Evolutionary conservation across 2,329 filamentous ascomycete genomes (phyloP), one percentile per base, ranked within the genome.

Genomic region (Malbranchea zuffiana): DNA sequence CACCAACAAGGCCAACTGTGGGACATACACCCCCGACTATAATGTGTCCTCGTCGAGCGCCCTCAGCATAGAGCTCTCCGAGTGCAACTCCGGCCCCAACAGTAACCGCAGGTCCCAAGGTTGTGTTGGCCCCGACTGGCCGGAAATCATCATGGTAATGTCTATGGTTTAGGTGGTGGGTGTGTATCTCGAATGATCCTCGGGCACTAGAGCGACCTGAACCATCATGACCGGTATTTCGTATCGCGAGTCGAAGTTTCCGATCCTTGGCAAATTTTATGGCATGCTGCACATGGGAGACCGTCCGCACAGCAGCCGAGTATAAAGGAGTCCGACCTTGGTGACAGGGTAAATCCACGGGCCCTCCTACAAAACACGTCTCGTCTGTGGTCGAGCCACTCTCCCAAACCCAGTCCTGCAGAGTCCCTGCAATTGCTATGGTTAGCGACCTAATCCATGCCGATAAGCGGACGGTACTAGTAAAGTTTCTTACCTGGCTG

Each of bases 141-240:
- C 68, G 63, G 26, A 44, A 37, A 35, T 44, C 35, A 11, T 13
- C 7, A 16, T 26, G 21, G 16, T 26, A 26, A n/a, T 28, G 21
- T 8, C n/a, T 35, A 10, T 47, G 29, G 29, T 57, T 57, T 4
- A 57, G 43, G 36, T 56, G 36, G 26, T 56, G 55, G 23, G 44
- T 57, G 52, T 54, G 57, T 19, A 59, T 41, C 1, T 35, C 46
- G 17, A 59, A 43, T 2, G 46, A 62, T 1, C 75, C 75, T 18
- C 67, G 68, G n/a, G 76, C 78, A 0, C 74, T 75, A 0, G 70
- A 75, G 28, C 72, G 71, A 26, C 75, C 78, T n/a, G n/a, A n/a
- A n/a, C n/a, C n/a, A 39, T 74, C 71, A 47, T 75, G 71, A 2
- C 71, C 72, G 1, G 71, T 75, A 45, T 74, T 74, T 40, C 68